Evolutionary conservation across 495 filamentous ascomycete genomes (phyloP), one percentile per base, ranked within the genome.

Genomic region (Neurospora sp.): DNA sequence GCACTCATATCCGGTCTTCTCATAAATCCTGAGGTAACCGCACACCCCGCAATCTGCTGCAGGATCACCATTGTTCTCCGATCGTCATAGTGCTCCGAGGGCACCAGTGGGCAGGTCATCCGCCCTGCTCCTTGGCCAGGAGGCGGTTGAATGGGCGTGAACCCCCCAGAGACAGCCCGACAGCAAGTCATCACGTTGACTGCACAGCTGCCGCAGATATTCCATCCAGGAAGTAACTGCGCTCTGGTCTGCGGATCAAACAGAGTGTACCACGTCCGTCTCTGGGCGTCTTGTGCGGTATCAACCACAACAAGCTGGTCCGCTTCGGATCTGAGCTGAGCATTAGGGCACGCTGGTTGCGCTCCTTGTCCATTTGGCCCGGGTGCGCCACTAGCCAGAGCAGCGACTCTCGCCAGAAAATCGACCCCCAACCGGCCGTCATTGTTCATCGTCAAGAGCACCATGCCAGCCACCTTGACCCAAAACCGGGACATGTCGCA

Each of bases 401-500:
- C 69, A 3, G 72, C 72, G n/a, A 73, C 72, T 35, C 69, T 69
- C 2, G 74, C 69, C 7, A 73, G 71, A 7, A 73, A 39, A 23
- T 69, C 44, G 1, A 73, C 39, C 16, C 71, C 74, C 12, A 69
- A 69, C n/a, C 23, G 73, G 2, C 69, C 44, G 69, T 39, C 69
- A 31, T 44, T 69, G 69, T 75, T 75, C 74, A 75, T 75, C 14
- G 72, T 75, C 41, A 75, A 39, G 2, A 75, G 69, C 23, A 75
- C 69, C 69, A 40, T 41, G 35, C 71, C 72, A 7, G 71, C 73
- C 18, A 70, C 44, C 9, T 66, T 59, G 14, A 72, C 73, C 73
- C 73, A 75, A 44, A 70, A 75, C 14, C 73, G 73, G 2, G 62
- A 62, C 71, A 75, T 72, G 38, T 75, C 73, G 71, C 73, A 75